Base-by-base conservation (phyloP, 1,139 yeast species). In the Zygoascus hellenicus region DNA sequence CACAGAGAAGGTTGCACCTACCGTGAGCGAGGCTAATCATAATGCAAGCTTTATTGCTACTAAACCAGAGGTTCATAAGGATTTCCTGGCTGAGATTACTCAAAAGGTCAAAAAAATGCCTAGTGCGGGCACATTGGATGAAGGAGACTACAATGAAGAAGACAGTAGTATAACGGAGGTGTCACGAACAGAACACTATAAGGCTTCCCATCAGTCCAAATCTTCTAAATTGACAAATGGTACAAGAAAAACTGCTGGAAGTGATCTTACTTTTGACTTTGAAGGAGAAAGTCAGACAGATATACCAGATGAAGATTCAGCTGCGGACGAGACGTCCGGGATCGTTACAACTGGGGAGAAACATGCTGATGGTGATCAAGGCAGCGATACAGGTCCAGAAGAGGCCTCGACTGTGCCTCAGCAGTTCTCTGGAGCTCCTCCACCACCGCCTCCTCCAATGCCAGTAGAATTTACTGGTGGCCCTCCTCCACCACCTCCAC, bases 401-500 rank as follows among this genome's bases (percentile, higher is more conserved):
- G n/a, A 13, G 14, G 16, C 40, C 15, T 14, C 30, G 9, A 32
- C 30, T 19, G n/a, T n/a, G 7, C 26, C 26, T 22, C 26, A 22
- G 26, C 9, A 22, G 26, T 22, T 22, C 26, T 5, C 26, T 7
- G 26, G 26, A 22, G 41, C 38, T 9, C 32, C 47, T 7, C 35
- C 46, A 11, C 42, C 42, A 6, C 35, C 41, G 9, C 44, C 47
- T 9, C 38, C 37, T 19, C 47, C 47, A 5, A 38, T 15, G 29
- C 37, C 47, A 4, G 47, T 28, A 10, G 45, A 40, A 7, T 46
- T 46, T 31, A 35, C 42, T 17, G 50, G 43, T 11, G 15, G 30
- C 5, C 40, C 56, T 10, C 56, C 62, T 7, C 61, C 69, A 3
- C 65, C 69, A 1, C 67, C 70, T 17, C 67, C 69, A 14, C 60